These are phyloP conservation scores for Tillandsia fasciculata DNA, from an alignment of 176 grass and related monocot species.

Conservation along the genomic window DNA sequence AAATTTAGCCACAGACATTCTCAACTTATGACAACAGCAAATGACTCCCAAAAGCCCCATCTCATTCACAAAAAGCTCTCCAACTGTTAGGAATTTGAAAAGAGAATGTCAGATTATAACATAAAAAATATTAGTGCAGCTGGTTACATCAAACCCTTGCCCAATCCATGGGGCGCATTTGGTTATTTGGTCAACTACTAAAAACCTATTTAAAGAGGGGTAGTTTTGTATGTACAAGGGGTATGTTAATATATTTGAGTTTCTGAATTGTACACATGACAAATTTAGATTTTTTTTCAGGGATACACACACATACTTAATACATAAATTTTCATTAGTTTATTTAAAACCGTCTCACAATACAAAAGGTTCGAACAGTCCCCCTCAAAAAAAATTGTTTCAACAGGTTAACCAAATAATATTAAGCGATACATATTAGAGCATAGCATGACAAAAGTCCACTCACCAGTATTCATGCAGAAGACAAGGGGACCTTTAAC, in stretches of 20 bases:
- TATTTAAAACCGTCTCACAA: too few species aligned
- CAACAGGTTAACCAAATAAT: conserved; percentile 4
- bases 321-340: too few species aligned
- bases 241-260: too few species aligned
- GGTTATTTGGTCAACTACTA: too few species aligned
- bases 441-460: conserved; percentile 21
- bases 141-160: background rate
- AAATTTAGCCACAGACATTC: conserved; percentile 84
- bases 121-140: background rate
- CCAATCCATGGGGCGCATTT: too few species aligned
- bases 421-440: conserved; percentile 7
- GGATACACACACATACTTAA: too few species aligned
- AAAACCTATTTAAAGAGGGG: too few species aligned
- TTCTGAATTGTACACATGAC: too few species aligned
- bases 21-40: conserved; percentile 60
- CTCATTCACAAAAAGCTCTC: conserved; percentile 61
- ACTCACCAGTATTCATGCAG: conserved; percentile 68
- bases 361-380: background rate
- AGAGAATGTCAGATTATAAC: conserved; percentile 14
- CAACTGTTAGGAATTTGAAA: conserved; percentile 43
- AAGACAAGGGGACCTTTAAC: conserved; percentile 31
- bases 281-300: too few species aligned
- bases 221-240: too few species aligned
- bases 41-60: conserved; percentile 59
- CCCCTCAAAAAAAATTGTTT: background rate